Percentiles rank a stretch among this genome's conserved stretches.
phyloP scores from a whole-genome alignment of 768 basidiomycete species.

The Rhizopogon salebrosus region DNA sequence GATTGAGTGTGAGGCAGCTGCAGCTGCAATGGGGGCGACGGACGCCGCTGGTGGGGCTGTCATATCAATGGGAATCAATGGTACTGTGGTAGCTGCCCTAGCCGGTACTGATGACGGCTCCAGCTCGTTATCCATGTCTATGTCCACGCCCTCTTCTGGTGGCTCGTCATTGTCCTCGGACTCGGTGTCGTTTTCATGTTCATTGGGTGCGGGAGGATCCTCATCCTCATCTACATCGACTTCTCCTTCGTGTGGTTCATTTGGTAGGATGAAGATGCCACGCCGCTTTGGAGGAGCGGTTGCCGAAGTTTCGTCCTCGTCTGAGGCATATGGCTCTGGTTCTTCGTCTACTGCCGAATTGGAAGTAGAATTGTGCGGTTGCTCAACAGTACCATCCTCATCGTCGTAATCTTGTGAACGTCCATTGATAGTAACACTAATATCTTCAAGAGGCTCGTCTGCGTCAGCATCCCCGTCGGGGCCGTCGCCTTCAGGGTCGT shows the following conservation, averaged over 20 bases:
- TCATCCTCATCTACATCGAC: conserved; percentile 13
- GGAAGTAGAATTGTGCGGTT: background rate
- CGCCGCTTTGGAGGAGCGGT: background rate
- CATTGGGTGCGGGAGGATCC: conserved; percentile 4
- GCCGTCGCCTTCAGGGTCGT: conserved; percentile 12
- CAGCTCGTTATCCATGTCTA: conserved; percentile 15
- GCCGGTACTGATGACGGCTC: conserved; percentile 12
- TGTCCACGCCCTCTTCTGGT: conserved; percentile 13
- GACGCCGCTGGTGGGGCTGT: conserved; percentile 16
- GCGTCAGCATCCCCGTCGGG: conserved; percentile 9
- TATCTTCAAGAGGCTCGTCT: conserved; percentile 1
- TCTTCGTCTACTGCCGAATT: conserved; percentile 1
- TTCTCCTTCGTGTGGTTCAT: conserved; percentile 1
- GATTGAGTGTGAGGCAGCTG: conserved; percentile 42
- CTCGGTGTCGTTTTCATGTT: conserved; percentile 24
- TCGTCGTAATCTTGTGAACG: conserved; percentile 11
- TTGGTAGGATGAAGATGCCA: background rate
- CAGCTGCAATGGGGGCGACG: conserved; percentile 26
- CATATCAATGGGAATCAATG: conserved; percentile 3
- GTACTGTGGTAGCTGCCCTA: background rate
- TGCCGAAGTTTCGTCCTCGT: background rate
- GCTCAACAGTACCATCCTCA: conserved; percentile 10
- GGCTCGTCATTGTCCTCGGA: conserved; percentile 22
- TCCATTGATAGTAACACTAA: background rate
- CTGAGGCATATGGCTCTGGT: conserved; percentile 3